Evolutionary conservation across 495 filamentous ascomycete genomes (phyloP).

Genomic region (Cercophora sp.): DNA sequence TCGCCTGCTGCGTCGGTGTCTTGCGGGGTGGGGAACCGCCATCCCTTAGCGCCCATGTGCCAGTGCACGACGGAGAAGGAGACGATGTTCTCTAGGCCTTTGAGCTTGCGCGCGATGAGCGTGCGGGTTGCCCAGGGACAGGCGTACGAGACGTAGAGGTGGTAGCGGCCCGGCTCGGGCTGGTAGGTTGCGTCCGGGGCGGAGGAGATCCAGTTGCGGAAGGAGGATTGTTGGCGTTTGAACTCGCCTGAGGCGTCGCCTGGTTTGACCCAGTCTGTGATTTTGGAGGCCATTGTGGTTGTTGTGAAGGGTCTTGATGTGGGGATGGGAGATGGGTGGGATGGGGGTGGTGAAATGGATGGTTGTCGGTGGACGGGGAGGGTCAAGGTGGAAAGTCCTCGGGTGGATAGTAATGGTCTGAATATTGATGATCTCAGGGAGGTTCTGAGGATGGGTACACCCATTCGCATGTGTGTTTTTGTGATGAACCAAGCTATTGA

Average conservation of each 20-base stretch:
- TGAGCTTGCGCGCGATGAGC: conserved; percentile 70
- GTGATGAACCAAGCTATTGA: too few species aligned
- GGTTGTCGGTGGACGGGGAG: too few species aligned
- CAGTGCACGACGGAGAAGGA: conserved; percentile 66
- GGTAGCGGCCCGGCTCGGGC: conserved; percentile 70
- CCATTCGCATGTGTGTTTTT: too few species aligned
- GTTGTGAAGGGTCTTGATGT: too few species aligned
- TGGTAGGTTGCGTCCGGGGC: conserved; percentile 60
- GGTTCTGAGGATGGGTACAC: too few species aligned
- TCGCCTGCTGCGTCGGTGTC: conserved; percentile 55
- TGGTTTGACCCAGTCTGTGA: conserved; percentile 79
- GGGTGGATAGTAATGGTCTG: too few species aligned
- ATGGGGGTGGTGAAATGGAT: too few species aligned
- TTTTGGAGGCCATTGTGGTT: conserved; percentile 13
- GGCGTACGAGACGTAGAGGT: conserved; percentile 51
- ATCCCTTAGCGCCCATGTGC: conserved; percentile 61
- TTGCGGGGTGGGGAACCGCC: conserved; percentile 68
- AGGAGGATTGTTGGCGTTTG: conserved; percentile 70
- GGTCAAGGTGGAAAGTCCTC: too few species aligned
- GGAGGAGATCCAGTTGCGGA: conserved; percentile 66
- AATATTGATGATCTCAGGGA: too few species aligned
- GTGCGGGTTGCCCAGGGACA: conserved; percentile 59
- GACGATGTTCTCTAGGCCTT: conserved; percentile 71
- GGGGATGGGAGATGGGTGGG: too few species aligned
- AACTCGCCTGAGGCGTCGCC: conserved; percentile 79